A percentile compares a stretch with the other conserved stretches of the same genome.
Evolutionary conservation across 2,329 filamentous ascomycete genomes (phyloP).

Genomic region (Epichloe hybrida): DNA sequence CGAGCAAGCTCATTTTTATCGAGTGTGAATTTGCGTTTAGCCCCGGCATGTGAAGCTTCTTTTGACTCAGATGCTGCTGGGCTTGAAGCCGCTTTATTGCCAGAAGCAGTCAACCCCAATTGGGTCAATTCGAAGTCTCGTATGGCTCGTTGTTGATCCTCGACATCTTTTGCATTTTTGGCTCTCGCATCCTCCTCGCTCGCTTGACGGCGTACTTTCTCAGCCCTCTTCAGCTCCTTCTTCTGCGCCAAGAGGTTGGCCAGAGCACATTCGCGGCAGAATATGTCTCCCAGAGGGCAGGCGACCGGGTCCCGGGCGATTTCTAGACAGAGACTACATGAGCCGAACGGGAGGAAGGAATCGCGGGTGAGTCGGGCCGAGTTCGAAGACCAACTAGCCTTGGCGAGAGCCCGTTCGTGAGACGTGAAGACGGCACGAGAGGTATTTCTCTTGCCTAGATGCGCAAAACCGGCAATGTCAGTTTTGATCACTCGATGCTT

Average conservation of each 20-base stretch:
- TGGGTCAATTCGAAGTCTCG: constrained; percentile 76
- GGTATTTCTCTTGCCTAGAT: constrained; percentile 68
- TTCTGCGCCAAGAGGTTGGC: constrained; percentile 82
- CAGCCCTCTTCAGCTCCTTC: constrained; percentile 76
- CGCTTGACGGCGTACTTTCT: constrained; percentile 49
- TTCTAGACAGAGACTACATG: constrained; percentile 76
- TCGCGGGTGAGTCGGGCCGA: constrained; percentile 79
- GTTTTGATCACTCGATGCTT: neutral
- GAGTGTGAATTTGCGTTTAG: constrained; percentile 61
- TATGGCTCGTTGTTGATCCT: constrained; percentile 57
- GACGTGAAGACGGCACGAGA: constrained; percentile 88
- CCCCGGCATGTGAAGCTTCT: constrained; percentile 10
- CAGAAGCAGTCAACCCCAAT: constrained; percentile 44
- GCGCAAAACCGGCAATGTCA: neutral
- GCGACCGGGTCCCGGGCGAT: constrained; percentile 70
- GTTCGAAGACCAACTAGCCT: constrained; percentile 67
- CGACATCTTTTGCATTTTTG: constrained; percentile 47
- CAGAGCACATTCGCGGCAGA: constrained; percentile 89
- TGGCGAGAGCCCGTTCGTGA: constrained; percentile 73
- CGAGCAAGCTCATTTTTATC: constrained; percentile 63
- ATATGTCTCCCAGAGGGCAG: constrained; percentile 75
- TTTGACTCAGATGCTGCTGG: neutral
- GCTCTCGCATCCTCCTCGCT: constrained; percentile 49
- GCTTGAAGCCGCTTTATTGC: constrained; percentile 23
- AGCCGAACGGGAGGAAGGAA: constrained; percentile 82